Evolutionary conservation across 768 basidiomycete genomes (phyloP).

Genomic region (Pleurotus tuber-regium): DNA sequence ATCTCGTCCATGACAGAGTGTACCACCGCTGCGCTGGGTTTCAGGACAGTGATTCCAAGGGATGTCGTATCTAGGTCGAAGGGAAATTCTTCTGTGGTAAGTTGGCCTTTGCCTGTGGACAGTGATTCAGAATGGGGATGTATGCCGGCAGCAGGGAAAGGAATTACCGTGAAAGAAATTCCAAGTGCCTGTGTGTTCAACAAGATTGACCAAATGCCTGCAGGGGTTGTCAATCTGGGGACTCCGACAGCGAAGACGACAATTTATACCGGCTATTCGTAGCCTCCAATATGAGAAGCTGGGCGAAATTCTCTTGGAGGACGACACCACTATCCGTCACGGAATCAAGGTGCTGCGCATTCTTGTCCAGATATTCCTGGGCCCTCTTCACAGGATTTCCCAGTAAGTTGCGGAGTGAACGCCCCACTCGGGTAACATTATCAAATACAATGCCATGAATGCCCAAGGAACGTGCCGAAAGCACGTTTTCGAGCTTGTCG

Average conservation of each 20-base stretch:
- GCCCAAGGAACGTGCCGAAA: slow-evolving; percentile 55
- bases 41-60: slow-evolving; percentile 43
- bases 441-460: slow-evolving; percentile 55
- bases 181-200: slow-evolving; percentile 42
- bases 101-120: slow-evolving; percentile 30
- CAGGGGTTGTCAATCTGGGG: background rate
- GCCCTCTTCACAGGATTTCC: slow-evolving; percentile 46
- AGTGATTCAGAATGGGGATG: background rate
- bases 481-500: slow-evolving; percentile 57
- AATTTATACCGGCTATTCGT: slow-evolving; percentile 38
- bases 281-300: slow-evolving; percentile 54
- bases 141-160: background rate
- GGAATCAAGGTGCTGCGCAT: slow-evolving; percentile 42
- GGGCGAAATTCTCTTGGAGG: slow-evolving; percentile 54
- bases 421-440: slow-evolving; percentile 35
- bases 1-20: slow-evolving; percentile 55
- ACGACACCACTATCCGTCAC: slow-evolving; percentile 39
- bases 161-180: slow-evolving; percentile 52
- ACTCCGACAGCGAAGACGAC: background rate
- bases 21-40: slow-evolving; percentile 28
- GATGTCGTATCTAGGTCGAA: slow-evolving; percentile 61
- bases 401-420: slow-evolving; percentile 44
- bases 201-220: slow-evolving; percentile 44
- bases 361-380: slow-evolving; percentile 32
- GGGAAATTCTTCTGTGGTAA: slow-evolving; percentile 50